phyloP scores from a whole-genome alignment of 257 asterid species.

The Ilex aquifolium region DNA sequence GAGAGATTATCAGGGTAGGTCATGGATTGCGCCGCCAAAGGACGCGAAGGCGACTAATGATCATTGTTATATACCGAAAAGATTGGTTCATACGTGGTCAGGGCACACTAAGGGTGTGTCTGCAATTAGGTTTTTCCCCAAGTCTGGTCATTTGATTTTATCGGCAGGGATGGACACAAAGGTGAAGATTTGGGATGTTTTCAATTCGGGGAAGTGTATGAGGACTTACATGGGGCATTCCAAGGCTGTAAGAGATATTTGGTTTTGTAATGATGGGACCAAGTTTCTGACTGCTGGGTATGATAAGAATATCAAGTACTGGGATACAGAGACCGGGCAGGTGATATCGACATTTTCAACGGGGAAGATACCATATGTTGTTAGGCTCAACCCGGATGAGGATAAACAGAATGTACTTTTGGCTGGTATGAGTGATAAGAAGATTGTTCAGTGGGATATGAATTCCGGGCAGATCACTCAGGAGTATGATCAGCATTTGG shows the following conservation, averaged over 20 bases:
- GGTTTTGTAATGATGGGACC: conserved; percentile 85
- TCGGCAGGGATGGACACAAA: conserved; percentile 98
- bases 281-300: conserved; percentile 92
- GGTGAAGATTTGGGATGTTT: conserved; percentile 97
- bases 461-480: conserved; percentile 92
- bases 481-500: conserved; percentile 98
- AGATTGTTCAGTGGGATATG: conserved; percentile 99
- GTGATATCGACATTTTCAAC: conserved; percentile 90
- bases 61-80: conserved; percentile 94
- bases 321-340: conserved; percentile 99
- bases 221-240: conserved; percentile 97
- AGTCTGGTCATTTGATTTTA: conserved; percentile 82
- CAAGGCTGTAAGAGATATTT: conserved; percentile 89
- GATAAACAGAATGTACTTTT: conserved; percentile 95
- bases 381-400: conserved; percentile 92
- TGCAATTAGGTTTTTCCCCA: conserved; percentile 93
- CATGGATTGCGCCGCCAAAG: conserved; percentile 95
- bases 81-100: conserved; percentile 94
- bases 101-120: conserved; percentile 98
- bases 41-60: conserved; percentile 92
- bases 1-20: conserved; percentile 95
- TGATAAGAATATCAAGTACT: conserved; percentile 93
- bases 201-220: conserved; percentile 88
- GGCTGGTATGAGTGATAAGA: conserved; percentile 99
- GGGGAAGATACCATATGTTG: conserved; percentile 90